phyloP scores from a whole-genome alignment of 495 filamentous ascomycete genomes.

The Massariosphaeria phaeospora region DNA sequence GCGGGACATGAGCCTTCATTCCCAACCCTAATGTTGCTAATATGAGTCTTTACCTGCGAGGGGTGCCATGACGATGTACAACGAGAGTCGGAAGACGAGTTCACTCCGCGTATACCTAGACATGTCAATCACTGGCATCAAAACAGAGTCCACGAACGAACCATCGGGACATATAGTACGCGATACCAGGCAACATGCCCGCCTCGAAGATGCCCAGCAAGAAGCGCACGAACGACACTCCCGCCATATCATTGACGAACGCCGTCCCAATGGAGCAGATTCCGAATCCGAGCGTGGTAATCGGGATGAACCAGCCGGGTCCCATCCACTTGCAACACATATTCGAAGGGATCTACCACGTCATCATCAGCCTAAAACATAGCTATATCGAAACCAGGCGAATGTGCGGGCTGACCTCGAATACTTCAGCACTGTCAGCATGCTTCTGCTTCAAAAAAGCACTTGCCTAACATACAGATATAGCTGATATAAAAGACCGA shows the following conservation, averaged over 20 bases:
- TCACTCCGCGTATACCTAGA: constrained; percentile 63
- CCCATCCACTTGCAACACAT: constrained; percentile 50
- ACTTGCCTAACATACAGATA: no score
- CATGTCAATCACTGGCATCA: no score
- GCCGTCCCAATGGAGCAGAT: constrained; percentile 47
- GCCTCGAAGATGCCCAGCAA: constrained; percentile 55
- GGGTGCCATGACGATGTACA: constrained; percentile 57
- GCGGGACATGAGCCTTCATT: no score
- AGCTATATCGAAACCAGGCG: no score
- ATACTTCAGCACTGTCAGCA: no score
- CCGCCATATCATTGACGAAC: constrained; percentile 46
- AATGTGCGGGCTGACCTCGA: no score
- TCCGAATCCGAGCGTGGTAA: constrained; percentile 47
- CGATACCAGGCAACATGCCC: constrained; percentile 67
- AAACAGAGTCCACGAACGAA: no score
- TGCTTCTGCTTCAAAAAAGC: no score
- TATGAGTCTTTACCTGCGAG: no score
- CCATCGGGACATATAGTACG: constrained; percentile 68
- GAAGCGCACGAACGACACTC: constrained; percentile 47
- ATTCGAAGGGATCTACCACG: constrained; percentile 41
- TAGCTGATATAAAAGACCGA: constrained; percentile 37
- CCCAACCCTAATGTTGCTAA: no score
- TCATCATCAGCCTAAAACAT: no score
- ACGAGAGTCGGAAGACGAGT: constrained; percentile 54
- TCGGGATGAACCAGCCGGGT: constrained; percentile 50